Base-by-base conservation (phyloP, 352 stramenopile species). In the Globisporangium rhizosaccharum region DNA sequence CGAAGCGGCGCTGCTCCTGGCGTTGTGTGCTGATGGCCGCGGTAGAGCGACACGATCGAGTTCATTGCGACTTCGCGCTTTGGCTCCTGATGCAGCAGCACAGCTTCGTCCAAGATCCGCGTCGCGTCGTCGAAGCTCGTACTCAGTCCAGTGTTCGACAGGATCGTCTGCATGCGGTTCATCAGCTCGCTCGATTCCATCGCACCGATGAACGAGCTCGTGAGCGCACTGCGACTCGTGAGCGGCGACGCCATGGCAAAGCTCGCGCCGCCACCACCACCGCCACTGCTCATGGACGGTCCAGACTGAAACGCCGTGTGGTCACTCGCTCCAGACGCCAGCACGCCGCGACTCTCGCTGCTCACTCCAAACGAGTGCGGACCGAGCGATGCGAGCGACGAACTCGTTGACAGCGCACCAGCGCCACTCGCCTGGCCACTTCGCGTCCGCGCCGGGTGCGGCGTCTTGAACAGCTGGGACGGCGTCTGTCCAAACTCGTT, bases 401-500 rank as follows among this genome's bases (percentile, higher is more conserved):
- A 25, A 10, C 12, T 51, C 14, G 41, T 23, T 20, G 37, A 30
- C 23, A 57, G 28, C n/a, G 48, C 26, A 2, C n/a, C 41, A 3
- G 49, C 15, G 18, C 48, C 30, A 17, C 39, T 57, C 25, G 30
- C 3, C 15, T 39, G 49, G 0, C 39, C 28, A 45, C 59, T 23
- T 17, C 53, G 36, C 8, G 52, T 49, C 56, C 81, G 75, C 17
- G 71, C 55, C 12, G 86, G 87, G 58, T 97, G 89, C 8, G 88
- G 71, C 3, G 70, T 87, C 57, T 79, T 79, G 61, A 97, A 97
- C 25, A 98, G 75, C 68, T 99, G 96, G 60, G 95, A 96, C 17
- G 97, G 97, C 11, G 91, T 98, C 72, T 99, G 97, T 2, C 97
- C 97, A 76, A 99, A 99, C 71, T 99, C 96, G 20, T 88, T 92